phyloP scores from a whole-genome alignment of 768 basidiomycete species.

The Mycena vulgaris region DNA sequence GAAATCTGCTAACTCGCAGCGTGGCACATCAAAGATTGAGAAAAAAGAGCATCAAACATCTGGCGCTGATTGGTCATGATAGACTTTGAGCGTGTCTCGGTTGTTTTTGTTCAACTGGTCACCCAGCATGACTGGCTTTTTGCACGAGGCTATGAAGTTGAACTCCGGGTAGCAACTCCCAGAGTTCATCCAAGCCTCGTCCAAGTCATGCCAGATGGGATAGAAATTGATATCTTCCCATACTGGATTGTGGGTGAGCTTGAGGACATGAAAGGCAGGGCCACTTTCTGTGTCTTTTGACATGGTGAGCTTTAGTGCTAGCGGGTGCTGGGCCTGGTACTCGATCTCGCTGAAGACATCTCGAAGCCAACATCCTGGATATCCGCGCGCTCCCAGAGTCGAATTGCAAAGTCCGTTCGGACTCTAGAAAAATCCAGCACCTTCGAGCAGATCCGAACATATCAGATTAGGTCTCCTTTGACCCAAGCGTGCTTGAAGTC shows the following conservation, averaged over 20 bases:
- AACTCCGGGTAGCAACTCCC: slow-evolving; percentile 7
- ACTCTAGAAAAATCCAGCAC: slow-evolving; percentile 18
- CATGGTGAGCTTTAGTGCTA: not conserved
- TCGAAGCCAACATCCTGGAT: slow-evolving; percentile 25
- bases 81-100: not conserved
- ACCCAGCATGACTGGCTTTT: slow-evolving; percentile 29
- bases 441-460: slow-evolving; percentile 22
- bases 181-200: not conserved
- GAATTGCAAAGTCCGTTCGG: slow-evolving; percentile 1
- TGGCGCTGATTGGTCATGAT: not conserved
- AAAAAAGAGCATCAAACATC: slow-evolving; percentile 26
- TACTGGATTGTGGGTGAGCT: slow-evolving; percentile 29
- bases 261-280: slow-evolving; percentile 28
- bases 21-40: slow-evolving; percentile 3
- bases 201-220: slow-evolving; percentile 9
- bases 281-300: not conserved
- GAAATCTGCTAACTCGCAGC: too few species aligned
- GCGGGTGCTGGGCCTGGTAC: slow-evolving; percentile 22
- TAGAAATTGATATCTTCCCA: slow-evolving; percentile 23
- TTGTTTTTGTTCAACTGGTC: not conserved
- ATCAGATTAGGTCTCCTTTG: slow-evolving; percentile 14
- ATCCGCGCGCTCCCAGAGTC: slow-evolving; percentile 26
- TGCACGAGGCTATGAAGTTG: slow-evolving; percentile 4
- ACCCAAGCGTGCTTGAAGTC: slow-evolving; percentile 26
- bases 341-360: slow-evolving; percentile 17